Percentiles rank a stretch among this genome's conserved stretches.
Evolutionary conservation across 176 grass and related monocot species (phyloP).

Genomic region (Triticum timopheevii): DNA sequence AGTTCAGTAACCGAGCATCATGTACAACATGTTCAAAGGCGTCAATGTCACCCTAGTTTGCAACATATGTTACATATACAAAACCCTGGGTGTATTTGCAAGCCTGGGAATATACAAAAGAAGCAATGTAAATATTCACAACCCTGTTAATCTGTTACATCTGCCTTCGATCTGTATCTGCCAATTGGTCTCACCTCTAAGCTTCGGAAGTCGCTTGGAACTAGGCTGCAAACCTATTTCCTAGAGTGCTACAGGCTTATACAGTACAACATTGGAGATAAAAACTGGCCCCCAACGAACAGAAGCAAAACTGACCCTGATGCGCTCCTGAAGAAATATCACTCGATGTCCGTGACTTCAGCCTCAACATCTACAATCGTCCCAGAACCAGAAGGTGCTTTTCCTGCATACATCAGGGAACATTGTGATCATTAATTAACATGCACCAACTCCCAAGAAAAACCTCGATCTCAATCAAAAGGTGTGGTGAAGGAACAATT

Average conservation of each 20-base stretch:
- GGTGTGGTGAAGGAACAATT: not conserved
- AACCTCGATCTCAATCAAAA: not conserved
- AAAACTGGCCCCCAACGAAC: not conserved
- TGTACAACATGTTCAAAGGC: not conserved
- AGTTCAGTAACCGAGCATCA: not conserved
- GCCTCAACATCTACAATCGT: slow-evolving; percentile 68
- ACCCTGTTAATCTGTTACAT: not conserved
- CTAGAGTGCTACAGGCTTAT: not conserved
- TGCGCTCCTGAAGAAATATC: slow-evolving; percentile 1
- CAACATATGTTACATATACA: not conserved
- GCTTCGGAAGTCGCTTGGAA: not conserved
- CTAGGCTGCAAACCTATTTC: not conserved
- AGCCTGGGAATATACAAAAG: not conserved
- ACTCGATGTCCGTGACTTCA: slow-evolving; percentile 71
- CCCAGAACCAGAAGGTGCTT: slow-evolving; percentile 35
- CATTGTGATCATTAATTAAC: not conserved
- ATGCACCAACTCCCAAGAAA: not conserved
- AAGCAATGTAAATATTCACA: not conserved
- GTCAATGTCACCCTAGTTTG: not conserved
- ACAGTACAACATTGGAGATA: not conserved
- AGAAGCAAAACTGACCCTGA: not conserved
- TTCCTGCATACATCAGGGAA: slow-evolving; percentile 26
- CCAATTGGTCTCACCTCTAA: not conserved
- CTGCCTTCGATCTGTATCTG: not conserved
- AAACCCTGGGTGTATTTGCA: not conserved